A percentile compares a stretch with the other conserved stretches of the same genome.
phyloP scores from a whole-genome alignment of 805 yeast genomes.

The Cyberlindnera lachancei region DNA sequence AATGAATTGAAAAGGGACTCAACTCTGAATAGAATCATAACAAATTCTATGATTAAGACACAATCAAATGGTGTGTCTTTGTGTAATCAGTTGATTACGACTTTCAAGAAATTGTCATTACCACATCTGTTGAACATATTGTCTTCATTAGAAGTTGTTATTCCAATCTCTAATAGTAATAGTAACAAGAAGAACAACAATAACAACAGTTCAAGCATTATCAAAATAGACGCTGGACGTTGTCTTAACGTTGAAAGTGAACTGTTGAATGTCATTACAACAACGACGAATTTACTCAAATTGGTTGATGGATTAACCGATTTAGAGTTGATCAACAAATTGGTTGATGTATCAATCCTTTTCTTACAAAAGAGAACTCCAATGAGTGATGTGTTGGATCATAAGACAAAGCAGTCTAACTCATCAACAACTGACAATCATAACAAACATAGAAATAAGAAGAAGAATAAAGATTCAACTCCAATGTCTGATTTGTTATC shows the following conservation, averaged over 20 bases:
- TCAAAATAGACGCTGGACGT: constrained; percentile 31
- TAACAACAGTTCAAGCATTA: too few relatives aligned
- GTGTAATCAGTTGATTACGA: constrained; percentile 24
- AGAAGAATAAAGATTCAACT: constrained; percentile 33
- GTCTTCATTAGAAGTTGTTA: constrained; percentile 46
- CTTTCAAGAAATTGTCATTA: constrained; percentile 28
- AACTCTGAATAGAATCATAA: constrained; percentile 36
- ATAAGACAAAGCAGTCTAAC: constrained; percentile 23
- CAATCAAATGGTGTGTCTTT: constrained; percentile 40
- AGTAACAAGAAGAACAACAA: too few relatives aligned
- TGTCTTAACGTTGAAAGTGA: constrained; percentile 26
- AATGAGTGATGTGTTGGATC: constrained; percentile 22
- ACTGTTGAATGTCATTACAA: constrained; percentile 26
- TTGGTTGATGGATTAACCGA: constrained; percentile 39
- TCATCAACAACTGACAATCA: constrained; percentile 9
- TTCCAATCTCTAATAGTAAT: constrained; percentile 40
- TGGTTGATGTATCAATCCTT: constrained; percentile 49
- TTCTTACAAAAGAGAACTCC: constrained; percentile 28
- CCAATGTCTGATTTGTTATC: constrained; percentile 65
- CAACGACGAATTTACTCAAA: constrained; percentile 21
- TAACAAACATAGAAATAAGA: constrained; percentile 30
- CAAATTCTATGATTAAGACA: constrained; percentile 34
- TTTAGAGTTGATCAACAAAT: constrained; percentile 42
- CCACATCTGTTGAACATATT: constrained; percentile 46
- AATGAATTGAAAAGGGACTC: constrained; percentile 51